These are phyloP conservation scores for Penicillium sp. DNA, from an alignment of 2,329 filamentous ascomycete genomes.

Conservation along the genomic window DNA sequence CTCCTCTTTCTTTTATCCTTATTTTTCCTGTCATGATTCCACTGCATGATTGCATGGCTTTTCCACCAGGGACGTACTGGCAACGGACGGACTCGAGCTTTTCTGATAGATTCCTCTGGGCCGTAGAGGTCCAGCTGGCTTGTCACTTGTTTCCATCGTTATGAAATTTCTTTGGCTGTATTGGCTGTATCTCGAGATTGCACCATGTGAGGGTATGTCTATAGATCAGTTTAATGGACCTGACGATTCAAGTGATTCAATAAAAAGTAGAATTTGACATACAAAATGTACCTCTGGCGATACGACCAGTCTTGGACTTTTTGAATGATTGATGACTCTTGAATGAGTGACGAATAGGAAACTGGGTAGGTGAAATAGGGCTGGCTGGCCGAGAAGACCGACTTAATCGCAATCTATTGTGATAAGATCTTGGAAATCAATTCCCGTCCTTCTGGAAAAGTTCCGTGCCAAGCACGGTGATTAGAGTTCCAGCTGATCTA, in stretches of 20 bases:
- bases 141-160: conserved; percentile 3
- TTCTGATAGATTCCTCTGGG: conserved; percentile 8
- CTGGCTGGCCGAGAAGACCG: neutral
- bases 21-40: neutral
- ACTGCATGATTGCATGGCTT: conserved; percentile 1
- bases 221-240: conserved; percentile 29
- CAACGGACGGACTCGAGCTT: neutral
- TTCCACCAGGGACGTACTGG: neutral
- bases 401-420: neutral
- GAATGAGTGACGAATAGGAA: neutral
- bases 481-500: neutral
- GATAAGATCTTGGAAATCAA: neutral
- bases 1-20: conserved; percentile 15
- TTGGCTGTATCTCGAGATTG: neutral
- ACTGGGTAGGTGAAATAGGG: too few species aligned
- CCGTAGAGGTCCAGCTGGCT: conserved; percentile 8
- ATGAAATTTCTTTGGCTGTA: neutral
- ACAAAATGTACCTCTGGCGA: neutral
- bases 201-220: conserved; percentile 18
- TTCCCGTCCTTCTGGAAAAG: neutral
- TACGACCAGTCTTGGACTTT: neutral
- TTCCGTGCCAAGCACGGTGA: neutral
- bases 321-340: neutral
- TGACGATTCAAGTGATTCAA: conserved; percentile 18
- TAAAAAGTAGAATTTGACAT: too few species aligned